A percentile compares a stretch with the other conserved stretches of the same genome.
These are phyloP conservation scores for Aspergillus proliferans DNA, from an alignment of 2,329 filamentous ascomycete genomes.

Conservation along the genomic window DNA sequence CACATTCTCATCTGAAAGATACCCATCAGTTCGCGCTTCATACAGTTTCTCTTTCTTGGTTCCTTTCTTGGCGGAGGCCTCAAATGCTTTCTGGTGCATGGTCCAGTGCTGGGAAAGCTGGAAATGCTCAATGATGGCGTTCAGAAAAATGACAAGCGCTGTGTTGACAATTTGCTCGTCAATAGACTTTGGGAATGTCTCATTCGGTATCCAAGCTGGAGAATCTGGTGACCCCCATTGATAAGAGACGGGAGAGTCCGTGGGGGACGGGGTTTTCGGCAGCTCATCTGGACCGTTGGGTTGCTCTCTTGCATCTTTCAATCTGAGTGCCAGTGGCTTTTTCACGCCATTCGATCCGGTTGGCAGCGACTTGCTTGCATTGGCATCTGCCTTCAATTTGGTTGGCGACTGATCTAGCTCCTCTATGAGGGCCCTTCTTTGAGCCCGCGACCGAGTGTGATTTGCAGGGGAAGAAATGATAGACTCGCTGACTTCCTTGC, in stretches of 20 bases:
- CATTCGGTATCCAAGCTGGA: not conserved
- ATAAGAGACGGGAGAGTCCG: not conserved
- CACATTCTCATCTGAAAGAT: no score
- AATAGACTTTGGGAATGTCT: not conserved
- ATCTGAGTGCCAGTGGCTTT: no score
- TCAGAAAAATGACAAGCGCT: not conserved
- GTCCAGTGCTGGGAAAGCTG: not conserved
- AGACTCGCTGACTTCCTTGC: no score
- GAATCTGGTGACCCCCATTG: not conserved
- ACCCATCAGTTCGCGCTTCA: not conserved
- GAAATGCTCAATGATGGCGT: not conserved
- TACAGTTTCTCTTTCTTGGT: not conserved
- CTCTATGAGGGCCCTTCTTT: no score
- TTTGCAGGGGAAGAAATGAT: no score
- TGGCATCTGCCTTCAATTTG: no score
- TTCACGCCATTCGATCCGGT: no score
- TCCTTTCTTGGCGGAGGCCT: not conserved
- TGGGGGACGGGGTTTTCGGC: not conserved
- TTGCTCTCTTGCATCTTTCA: no score
- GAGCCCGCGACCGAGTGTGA: no score
- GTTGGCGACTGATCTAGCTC: no score
- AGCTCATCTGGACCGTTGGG: not conserved
- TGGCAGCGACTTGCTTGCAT: no score
- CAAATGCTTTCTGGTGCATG: not conserved
- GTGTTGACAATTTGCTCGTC: not conserved